Evolutionary conservation across 441 rosid species (phyloP), one percentile per base, ranked within the genome.

Genomic region (Pelargonium cotyledonis): DNA sequence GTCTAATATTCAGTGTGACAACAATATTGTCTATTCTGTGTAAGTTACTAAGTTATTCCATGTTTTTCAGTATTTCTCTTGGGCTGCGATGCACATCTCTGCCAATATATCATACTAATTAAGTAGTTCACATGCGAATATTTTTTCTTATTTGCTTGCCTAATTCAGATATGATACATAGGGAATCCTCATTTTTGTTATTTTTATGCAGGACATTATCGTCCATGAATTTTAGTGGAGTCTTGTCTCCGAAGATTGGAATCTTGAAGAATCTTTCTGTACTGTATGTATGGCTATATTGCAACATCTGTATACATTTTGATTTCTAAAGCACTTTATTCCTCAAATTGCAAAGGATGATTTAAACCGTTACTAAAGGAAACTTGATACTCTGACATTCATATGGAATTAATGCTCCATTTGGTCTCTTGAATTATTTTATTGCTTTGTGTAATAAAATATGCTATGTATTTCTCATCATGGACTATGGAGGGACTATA

Each of bases 1-100:
- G 99, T 76, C 96, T 8, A 86, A 86, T 80, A 91, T 94, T 41
- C 80, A 72, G 43, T 91, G 99, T 72, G 89, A 88, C 77, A 80
- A 68, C 65, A 70, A 74, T 73, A 75, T 76, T 60, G 97, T 94
- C 70, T 67, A 74, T 74, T 94, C 99, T 62, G 80, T 94, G 99
- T 94, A 78, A 85, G 96, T 73, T 74, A 23, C 2, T 23, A 23
- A 23, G 38, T 66, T 67, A 60, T 65, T 41, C 70, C 35, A 51
- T 71, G 2, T 6, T 16, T 31, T 73, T 67, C 60, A 57, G 47
- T 31, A 15, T 70, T 46, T 40, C 61, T 40, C 35, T 49, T 58
- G 51, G 7, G 63, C 60, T 16, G 6, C 69, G 49, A 51, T 63
- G n/a, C 41, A 38, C 40, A 29, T 40, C 4, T 51, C 44, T 49